These are phyloP conservation scores for Beauveria caledonica DNA, from an alignment of 2,329 filamentous ascomycete genomes.

Conservation along the genomic window DNA sequence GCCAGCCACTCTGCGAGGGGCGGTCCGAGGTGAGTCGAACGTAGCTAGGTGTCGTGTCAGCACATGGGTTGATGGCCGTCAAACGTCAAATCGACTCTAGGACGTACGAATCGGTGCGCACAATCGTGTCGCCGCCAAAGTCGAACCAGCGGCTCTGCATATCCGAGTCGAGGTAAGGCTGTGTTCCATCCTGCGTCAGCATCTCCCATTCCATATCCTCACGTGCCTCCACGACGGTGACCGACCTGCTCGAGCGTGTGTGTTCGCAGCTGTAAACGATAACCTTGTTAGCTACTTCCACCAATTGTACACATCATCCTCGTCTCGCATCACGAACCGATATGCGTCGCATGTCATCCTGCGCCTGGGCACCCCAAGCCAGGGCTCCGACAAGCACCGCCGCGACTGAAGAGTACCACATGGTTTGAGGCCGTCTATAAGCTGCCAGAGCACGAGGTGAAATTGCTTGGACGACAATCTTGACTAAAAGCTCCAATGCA, in stretches of 20 bases:
- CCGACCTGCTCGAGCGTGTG: conserved; percentile 74
- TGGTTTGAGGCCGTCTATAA: conserved; percentile 18
- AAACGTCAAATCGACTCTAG: background rate
- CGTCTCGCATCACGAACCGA: conserved; percentile 28
- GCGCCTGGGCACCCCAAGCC: conserved; percentile 42
- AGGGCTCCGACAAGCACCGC: conserved; percentile 41
- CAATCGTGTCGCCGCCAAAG: conserved; percentile 90
- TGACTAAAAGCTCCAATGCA: background rate
- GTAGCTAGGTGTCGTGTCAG: conserved; percentile 49
- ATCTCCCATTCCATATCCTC: conserved; percentile 11
- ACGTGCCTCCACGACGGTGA: conserved; percentile 22
- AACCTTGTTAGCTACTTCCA: conserved; percentile 16
- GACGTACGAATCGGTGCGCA: conserved; percentile 60
- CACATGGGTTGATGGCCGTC: background rate
- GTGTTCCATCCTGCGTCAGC: conserved; percentile 16
- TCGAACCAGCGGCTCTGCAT: conserved; percentile 99
- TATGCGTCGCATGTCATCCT: conserved; percentile 45
- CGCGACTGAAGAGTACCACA: conserved; percentile 41
- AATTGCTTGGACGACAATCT: background rate
- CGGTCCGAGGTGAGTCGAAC: conserved; percentile 87
- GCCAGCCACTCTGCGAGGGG: conserved; percentile 83
- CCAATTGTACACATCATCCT: background rate
- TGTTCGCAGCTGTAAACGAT: conserved; percentile 61
- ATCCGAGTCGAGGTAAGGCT: conserved; percentile 97
- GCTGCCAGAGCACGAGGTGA: background rate